Evolutionary conservation across 2,329 filamentous ascomycete genomes (phyloP).

Genomic region (Xylaria digitata): DNA sequence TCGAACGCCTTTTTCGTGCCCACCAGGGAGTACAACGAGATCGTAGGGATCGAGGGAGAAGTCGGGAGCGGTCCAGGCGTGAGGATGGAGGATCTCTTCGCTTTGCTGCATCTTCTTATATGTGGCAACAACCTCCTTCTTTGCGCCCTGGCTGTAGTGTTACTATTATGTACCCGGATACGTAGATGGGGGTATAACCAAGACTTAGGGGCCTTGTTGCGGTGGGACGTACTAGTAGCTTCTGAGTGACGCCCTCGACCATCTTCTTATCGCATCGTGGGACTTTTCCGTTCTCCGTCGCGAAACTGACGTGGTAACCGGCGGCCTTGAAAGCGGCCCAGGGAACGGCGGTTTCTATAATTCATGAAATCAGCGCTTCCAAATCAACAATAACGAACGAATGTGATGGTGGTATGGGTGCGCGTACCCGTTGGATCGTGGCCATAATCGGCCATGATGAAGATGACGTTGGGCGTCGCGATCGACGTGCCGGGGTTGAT

Average conservation of each 20-base stretch:
- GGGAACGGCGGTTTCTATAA: constrained; percentile 62
- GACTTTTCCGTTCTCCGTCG: constrained; percentile 60
- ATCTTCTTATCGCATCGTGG: constrained; percentile 63
- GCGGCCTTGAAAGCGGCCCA: constrained; percentile 60
- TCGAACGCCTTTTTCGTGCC: constrained; percentile 63
- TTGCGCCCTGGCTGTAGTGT: constrained; percentile 54
- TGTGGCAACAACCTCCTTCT: constrained; percentile 52
- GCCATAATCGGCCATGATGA: constrained; percentile 66
- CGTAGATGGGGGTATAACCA: too few relatives aligned
- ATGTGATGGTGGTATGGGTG: background rate
- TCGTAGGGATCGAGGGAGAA: constrained; percentile 60
- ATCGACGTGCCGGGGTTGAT: constrained; percentile 39
- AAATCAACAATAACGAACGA: background rate
- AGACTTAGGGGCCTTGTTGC: too few relatives aligned
- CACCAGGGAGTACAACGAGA: constrained; percentile 63
- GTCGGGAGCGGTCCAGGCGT: constrained; percentile 57
- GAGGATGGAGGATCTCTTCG: constrained; percentile 56
- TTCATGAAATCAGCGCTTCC: background rate
- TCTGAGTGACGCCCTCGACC: constrained; percentile 61
- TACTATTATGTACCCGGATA: constrained; percentile 38
- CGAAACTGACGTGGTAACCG: constrained; percentile 61
- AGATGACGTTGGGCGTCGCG: constrained; percentile 54
- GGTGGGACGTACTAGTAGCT: constrained; percentile 56
- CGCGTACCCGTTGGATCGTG: constrained; percentile 64
- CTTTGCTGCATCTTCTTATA: constrained; percentile 59